phyloP scores from a whole-genome alignment of 805 yeast species.

The Metschnikowia chrysomelidarum region DNA sequence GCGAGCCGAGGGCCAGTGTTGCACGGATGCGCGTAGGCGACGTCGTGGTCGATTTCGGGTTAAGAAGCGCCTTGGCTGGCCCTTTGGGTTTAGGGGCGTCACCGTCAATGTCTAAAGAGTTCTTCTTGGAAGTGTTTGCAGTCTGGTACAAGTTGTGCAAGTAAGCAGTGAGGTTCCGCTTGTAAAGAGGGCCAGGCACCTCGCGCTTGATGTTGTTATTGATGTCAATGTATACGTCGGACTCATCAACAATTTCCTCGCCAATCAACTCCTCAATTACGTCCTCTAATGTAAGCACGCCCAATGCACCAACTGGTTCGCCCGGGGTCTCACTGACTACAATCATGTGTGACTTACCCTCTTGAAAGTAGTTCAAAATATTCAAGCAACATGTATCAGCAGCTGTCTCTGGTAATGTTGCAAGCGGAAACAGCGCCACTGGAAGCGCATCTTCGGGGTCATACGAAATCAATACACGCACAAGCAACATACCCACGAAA shows the following conservation, averaged over 20 bases:
- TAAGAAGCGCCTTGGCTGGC: conserved; percentile 2
- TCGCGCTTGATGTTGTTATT: conserved; percentile 80
- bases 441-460: conserved; percentile 96
- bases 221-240: conserved; percentile 90
- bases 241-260: conserved; percentile 95
- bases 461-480: conserved; percentile 86
- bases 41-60: conserved; percentile 11
- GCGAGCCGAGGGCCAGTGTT: conserved; percentile 9
- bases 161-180: conserved; percentile 65
- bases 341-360: conserved; percentile 97
- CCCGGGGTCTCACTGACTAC: conserved; percentile 88
- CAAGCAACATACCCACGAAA: conserved; percentile 93
- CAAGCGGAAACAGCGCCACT: conserved; percentile 89
- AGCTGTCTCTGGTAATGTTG: conserved; percentile 92
- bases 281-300: conserved; percentile 91
- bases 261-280: conserved; percentile 98
- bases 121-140: conserved; percentile 37
- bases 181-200: conserved; percentile 73
- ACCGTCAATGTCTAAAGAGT: conserved; percentile 33
- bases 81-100: conserved; percentile 1
- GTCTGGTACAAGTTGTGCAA: conserved; percentile 56
- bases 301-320: conserved; percentile 75
- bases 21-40: conserved; percentile 17
- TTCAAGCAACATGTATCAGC: conserved; percentile 91
- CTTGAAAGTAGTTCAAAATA: conserved; percentile 93